Evolutionary conservation across 2,329 filamentous ascomycete genomes (phyloP), one percentile per base, ranked within the genome.

Genomic region (Aspergillus glaucus): DNA sequence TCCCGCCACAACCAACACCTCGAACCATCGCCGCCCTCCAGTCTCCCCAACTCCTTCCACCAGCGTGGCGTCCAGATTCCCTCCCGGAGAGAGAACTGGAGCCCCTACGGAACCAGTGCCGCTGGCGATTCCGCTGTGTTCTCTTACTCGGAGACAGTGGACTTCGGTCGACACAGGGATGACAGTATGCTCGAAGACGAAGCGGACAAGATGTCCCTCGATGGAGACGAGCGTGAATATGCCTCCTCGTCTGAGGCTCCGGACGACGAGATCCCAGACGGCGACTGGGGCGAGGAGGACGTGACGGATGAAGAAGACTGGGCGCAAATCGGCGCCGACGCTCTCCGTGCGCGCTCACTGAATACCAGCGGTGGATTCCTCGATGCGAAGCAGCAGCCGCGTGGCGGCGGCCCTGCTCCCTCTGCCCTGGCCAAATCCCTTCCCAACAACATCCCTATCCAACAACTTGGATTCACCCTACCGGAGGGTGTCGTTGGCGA

Each of bases 291-390:
- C 56, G 89, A 96, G 44, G 86, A 87, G 58, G 89, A 95, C 63
- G 80, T 88, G 51, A 97, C 93, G 21, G 93, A 97, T 65, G 89
- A 96, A 65, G 92, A 97, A 70, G 91, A 97, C 70, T 96, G 92
- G 91, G 88, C 87, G 43, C 83, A 87, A 46, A 86, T 95, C 53
- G 92, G 90, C 47, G 88, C 91, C 26, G 89, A 87, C 47, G 88
- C 88, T 56, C 79, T 96, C 58, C 84, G 91, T 71, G 84, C 77
- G 69, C 80, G 71, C 73, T 82, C 68, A 63, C 73, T 73, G 59
- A 75, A 67, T 69, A 75, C 64, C 49, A 66, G 66, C 30, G 71
- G 72, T 46, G 69, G 68, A 47, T 65, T 71, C 50, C 55, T 71
- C 51, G 63, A 63, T 46, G 62, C 55, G 62, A 52, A 52, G 50